Evolutionary conservation across 2,329 filamentous ascomycete genomes (phyloP).

Genomic region (Celoporthe dispersa): DNA sequence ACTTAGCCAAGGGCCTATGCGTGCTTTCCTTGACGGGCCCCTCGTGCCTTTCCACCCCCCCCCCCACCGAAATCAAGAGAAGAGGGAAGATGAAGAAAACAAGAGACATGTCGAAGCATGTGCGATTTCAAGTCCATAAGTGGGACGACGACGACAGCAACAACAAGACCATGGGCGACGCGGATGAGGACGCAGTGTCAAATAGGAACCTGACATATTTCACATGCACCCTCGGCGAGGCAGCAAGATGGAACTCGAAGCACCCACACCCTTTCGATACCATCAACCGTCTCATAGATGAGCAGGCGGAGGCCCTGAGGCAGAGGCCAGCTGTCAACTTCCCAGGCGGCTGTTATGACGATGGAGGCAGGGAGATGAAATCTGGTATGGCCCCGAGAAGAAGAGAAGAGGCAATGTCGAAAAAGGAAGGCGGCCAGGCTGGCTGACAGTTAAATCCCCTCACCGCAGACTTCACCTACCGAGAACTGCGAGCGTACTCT

Average conservation of each 20-base stretch:
- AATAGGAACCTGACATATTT: constrained; percentile 53
- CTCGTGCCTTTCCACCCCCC: background rate
- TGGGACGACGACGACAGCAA: background rate
- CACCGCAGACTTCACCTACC: constrained; percentile 36
- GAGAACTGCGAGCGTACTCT: constrained; percentile 37
- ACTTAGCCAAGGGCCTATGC: background rate
- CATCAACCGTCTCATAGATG: constrained; percentile 55
- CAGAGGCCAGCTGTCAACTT: constrained; percentile 44
- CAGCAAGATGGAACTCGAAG: constrained; percentile 42
- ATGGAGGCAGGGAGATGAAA: constrained; percentile 25
- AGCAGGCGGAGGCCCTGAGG: constrained; percentile 46
- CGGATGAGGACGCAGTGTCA: background rate
- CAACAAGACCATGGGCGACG: background rate
- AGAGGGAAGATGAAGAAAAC: background rate
- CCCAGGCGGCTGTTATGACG: constrained; percentile 24
- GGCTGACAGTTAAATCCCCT: background rate
- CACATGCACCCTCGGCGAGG: constrained; percentile 64
- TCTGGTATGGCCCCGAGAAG: constrained; percentile 18
- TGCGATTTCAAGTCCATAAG: constrained; percentile 15
- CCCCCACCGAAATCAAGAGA: background rate
- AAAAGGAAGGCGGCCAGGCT: background rate
- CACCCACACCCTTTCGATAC: constrained; percentile 45
- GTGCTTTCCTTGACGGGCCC: background rate
- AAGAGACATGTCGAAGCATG: constrained; percentile 17
- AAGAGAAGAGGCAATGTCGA: background rate